Base-by-base conservation (phyloP, 202 grass and related monocot genomes). In the Eragrostis tef region DNA sequence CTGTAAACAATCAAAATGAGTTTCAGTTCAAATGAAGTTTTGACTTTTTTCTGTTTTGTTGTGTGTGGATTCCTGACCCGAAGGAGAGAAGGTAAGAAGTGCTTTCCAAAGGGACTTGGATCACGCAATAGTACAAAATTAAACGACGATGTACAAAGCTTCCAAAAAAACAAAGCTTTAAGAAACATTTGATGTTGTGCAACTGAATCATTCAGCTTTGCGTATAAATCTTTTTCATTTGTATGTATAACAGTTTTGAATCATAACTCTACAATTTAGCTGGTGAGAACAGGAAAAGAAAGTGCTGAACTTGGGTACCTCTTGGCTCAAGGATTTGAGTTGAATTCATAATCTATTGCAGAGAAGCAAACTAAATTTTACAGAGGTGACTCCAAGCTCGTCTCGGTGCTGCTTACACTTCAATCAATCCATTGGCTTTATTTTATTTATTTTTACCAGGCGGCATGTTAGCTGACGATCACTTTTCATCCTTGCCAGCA, bases 401-500 rank as follows among this genome's bases (percentile, higher is more conserved):
- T 14, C 20, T 47, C 17, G 0, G 0, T 39, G 70, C 7, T 42
- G 48, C 39, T 46, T 22, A 75, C 31, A 62, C 11, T 47, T 29
- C 11, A 42, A 78, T 52, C 31, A 11, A 44, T 53, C 20, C 2
- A 39, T 52, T 21, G 51, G 10, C 44, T 78, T 85, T 70, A 11
- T 79, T 57, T 11, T 4, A n/a, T 43, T 71, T 63, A 26, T 60
- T 85, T 71, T 85, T 39, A 43, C 21, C 43, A 8, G 3, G 20
- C 69, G n/a, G 17, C 34, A 13, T 46, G 22, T 53, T 56, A 50
- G 22, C 6, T 66, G 58, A 8, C 31, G 21, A 59, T 89, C 81
- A 96, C 11, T 88, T 81, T 69, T 98, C 92, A 88, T 94, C 86
- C 46, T 93, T 90, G 74, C 95, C 95, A 13, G 62, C 57, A 11